These are phyloP conservation scores for Sequoiadendron giganteum DNA, from an alignment of 75 land plant species.

Conservation along the genomic window DNA sequence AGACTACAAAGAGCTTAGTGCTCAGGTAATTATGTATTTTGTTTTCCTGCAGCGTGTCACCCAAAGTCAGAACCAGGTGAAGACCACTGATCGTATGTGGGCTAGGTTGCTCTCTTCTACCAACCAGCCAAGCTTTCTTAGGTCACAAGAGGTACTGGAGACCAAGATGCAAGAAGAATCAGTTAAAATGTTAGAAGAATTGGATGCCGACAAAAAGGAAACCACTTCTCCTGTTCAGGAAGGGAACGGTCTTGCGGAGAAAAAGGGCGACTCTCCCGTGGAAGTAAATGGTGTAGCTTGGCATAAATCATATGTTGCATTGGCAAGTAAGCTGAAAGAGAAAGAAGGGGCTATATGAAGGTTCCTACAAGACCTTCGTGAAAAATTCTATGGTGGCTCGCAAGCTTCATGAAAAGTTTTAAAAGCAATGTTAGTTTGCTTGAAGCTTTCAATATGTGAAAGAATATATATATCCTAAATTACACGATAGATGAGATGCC, in stretches of 20 bases:
- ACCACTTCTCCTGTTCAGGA: neutral
- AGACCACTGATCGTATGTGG: conserved; percentile 90
- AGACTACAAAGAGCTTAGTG: neutral
- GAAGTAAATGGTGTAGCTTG: neutral
- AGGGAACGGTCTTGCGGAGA: neutral
- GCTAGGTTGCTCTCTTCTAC: conserved; percentile 93
- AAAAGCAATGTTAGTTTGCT: neutral
- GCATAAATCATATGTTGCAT: neutral
- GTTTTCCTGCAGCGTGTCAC: conserved; percentile 66
- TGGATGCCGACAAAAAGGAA: neutral
- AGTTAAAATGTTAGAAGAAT: conserved; percentile 3
- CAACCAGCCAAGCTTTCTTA: conserved; percentile 79
- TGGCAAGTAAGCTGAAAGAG: neutral
- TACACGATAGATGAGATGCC: neutral
- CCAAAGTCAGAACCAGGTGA: conserved; percentile 67
- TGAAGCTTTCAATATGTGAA: neutral
- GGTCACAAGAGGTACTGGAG: conserved; percentile 25
- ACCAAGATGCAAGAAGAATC: conserved; percentile 19
- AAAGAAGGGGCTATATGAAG: neutral
- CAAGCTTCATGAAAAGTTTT: neutral
- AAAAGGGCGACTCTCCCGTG: neutral
- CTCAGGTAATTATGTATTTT: neutral
- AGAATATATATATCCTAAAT: neutral
- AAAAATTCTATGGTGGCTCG: neutral
- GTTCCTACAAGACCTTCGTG: neutral